phyloP scores from a whole-genome alignment of 495 filamentous ascomycete genomes.

The Cercophora sp. region DNA sequence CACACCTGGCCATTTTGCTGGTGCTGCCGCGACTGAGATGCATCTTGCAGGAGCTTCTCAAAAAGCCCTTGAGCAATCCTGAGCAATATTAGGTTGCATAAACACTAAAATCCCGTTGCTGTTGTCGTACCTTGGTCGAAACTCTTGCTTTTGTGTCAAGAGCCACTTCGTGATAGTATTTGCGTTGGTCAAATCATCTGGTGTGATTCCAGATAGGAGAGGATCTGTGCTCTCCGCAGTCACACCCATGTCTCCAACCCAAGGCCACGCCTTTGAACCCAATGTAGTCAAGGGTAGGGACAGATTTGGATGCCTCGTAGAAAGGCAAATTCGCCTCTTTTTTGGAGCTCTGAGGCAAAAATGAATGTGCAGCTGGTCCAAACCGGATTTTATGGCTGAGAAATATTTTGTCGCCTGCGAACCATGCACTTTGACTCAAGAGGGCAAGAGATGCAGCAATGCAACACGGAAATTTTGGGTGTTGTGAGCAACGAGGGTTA shows the following conservation, averaged over 20 bases:
- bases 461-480: too few relatives aligned
- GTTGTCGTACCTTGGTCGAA: slow-evolving; percentile 17
- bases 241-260: background rate
- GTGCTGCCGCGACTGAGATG: slow-evolving; percentile 38
- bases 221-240: background rate
- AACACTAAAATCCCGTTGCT: background rate
- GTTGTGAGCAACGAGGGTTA: too few relatives aligned
- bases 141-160: slow-evolving; percentile 15
- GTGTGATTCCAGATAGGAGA: slow-evolving; percentile 9
- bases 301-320: too few relatives aligned
- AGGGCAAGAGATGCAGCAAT: too few relatives aligned
- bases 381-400: too few relatives aligned
- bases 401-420: too few relatives aligned
- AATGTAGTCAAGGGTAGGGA: too few relatives aligned
- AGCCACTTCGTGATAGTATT: slow-evolving; percentile 33
- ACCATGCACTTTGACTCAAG: too few relatives aligned
- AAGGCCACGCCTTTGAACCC: too few relatives aligned
- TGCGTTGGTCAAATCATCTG: slow-evolving; percentile 27
- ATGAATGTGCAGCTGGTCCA: too few relatives aligned
- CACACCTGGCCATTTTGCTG: slow-evolving; percentile 40
- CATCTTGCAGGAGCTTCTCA: slow-evolving; percentile 38
- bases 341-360: too few relatives aligned
- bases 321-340: too few relatives aligned
- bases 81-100: slow-evolving; percentile 6
- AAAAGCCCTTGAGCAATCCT: slow-evolving; percentile 33